Evolutionary conservation across 306 rosid species (phyloP).

Genomic region (Cucurbita ficifolia): DNA sequence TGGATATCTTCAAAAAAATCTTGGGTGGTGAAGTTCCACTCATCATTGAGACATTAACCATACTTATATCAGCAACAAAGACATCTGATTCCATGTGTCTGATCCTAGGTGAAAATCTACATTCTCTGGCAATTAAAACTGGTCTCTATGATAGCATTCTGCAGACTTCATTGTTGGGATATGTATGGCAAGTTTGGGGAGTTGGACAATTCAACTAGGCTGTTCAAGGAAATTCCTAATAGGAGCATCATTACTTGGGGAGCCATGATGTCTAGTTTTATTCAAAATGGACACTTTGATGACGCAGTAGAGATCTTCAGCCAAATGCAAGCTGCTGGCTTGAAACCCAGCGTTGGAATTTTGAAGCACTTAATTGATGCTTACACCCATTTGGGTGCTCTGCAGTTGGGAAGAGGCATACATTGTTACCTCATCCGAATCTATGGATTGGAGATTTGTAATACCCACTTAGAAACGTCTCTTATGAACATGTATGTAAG

Average conservation of each 20-base stretch:
- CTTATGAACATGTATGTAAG: not conserved
- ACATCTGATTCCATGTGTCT: not conserved
- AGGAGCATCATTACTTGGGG: not conserved
- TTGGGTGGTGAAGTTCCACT: not conserved
- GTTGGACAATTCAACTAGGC: not conserved
- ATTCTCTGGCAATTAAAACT: not conserved
- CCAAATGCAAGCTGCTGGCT: not conserved
- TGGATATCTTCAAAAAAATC: not conserved
- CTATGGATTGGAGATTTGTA: slow-evolving; percentile 2
- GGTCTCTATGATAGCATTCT: not conserved
- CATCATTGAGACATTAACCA: not conserved
- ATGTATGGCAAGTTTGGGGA: not conserved
- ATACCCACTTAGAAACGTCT: slow-evolving; percentile 1
- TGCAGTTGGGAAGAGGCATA: slow-evolving; percentile 31
- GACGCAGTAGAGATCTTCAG: not conserved
- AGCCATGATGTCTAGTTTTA: not conserved
- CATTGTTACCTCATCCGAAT: slow-evolving; percentile 29
- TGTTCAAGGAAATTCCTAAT: not conserved
- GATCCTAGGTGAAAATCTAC: not conserved
- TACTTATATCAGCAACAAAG: not conserved
- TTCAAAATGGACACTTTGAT: not conserved
- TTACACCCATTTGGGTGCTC: slow-evolving; percentile 21
- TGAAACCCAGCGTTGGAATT: not conserved
- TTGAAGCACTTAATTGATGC: not conserved
- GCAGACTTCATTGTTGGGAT: not conserved